phyloP scores from a whole-genome alignment of 306 rosid genomes.

The Acmispon strigosus region DNA sequence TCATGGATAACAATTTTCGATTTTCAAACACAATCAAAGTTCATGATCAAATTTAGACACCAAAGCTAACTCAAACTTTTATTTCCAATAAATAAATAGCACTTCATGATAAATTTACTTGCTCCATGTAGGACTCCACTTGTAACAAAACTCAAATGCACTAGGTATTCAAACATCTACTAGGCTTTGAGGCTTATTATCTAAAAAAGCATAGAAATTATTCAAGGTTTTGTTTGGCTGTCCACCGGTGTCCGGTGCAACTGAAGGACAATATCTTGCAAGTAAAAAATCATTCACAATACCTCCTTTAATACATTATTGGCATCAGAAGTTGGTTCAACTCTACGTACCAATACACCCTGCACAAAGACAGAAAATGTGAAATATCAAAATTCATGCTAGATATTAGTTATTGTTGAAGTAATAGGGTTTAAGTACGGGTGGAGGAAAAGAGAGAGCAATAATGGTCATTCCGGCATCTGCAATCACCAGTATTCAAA shows the following conservation, averaged over 20 bases:
- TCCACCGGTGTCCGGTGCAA: not conserved
- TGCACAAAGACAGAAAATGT: constrained; percentile 29
- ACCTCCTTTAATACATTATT: constrained; percentile 84
- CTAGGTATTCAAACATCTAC: not conserved
- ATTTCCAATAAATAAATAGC: not conserved
- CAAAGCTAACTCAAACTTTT: constrained; percentile 7
- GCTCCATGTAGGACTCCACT: not conserved
- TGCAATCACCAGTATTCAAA: not conserved
- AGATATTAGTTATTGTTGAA: not conserved
- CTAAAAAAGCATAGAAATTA: constrained; percentile 14
- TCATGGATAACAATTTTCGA: constrained; percentile 2
- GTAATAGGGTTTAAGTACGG: not conserved
- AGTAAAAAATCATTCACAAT: constrained; percentile 18
- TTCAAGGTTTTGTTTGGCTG: constrained; percentile 1
- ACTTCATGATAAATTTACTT: not conserved
- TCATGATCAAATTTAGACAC: not conserved
- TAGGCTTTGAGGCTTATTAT: not conserved
- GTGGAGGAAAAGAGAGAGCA: not conserved
- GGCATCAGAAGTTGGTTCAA: constrained; percentile 94
- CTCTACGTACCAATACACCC: constrained; percentile 92
- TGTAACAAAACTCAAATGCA: not conserved
- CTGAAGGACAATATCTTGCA: constrained; percentile 7
- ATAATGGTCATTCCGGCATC: not conserved
- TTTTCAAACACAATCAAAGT: not conserved
- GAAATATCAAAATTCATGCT: constrained; percentile 17